Percentiles rank a stretch among this genome's conserved stretches.
phyloP scores from a whole-genome alignment of 2,329 filamentous ascomycete species.

The Microdochium nivale region DNA sequence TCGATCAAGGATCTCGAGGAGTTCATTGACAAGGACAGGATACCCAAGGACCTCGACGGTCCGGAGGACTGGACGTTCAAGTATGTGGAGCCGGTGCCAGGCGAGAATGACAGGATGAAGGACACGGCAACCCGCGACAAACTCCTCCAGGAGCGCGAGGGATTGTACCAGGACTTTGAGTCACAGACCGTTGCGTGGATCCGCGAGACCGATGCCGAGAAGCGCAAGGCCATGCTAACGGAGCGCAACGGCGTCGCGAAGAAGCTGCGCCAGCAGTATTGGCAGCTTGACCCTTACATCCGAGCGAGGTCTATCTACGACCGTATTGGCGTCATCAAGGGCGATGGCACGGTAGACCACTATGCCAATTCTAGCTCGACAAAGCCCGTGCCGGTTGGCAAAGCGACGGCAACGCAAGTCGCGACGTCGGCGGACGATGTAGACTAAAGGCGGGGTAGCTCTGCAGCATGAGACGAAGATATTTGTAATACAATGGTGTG shows the following conservation, averaged over 20 bases:
- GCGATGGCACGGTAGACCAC: constrained; percentile 61
- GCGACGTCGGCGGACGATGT: constrained; percentile 35
- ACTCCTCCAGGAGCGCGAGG: constrained; percentile 54
- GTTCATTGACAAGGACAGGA: constrained; percentile 62
- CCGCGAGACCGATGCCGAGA: constrained; percentile 32
- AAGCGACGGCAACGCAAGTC: constrained; percentile 13
- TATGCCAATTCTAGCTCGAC: constrained; percentile 37
- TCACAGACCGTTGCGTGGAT: constrained; percentile 71
- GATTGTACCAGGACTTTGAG: constrained; percentile 67
- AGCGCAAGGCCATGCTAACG: constrained; percentile 39
- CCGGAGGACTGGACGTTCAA: constrained; percentile 76
- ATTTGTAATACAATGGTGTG: not conserved
- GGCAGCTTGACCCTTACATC: constrained; percentile 81
- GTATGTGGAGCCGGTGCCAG: constrained; percentile 66
- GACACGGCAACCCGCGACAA: constrained; percentile 53
- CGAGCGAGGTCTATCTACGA: constrained; percentile 81
- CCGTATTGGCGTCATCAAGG: constrained; percentile 61
- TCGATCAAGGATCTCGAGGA: constrained; percentile 67
- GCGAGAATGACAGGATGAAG: constrained; percentile 71
- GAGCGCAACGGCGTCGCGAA: constrained; percentile 55
- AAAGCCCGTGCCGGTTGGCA: constrained; percentile 8
- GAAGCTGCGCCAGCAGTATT: constrained; percentile 67
- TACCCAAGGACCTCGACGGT: constrained; percentile 79
- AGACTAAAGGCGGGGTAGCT: constrained; percentile 21
- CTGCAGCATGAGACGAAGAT: not conserved